Evolutionary conservation across 2,329 filamentous ascomycete species (phyloP).

Genomic region (Volutella citrinella): DNA sequence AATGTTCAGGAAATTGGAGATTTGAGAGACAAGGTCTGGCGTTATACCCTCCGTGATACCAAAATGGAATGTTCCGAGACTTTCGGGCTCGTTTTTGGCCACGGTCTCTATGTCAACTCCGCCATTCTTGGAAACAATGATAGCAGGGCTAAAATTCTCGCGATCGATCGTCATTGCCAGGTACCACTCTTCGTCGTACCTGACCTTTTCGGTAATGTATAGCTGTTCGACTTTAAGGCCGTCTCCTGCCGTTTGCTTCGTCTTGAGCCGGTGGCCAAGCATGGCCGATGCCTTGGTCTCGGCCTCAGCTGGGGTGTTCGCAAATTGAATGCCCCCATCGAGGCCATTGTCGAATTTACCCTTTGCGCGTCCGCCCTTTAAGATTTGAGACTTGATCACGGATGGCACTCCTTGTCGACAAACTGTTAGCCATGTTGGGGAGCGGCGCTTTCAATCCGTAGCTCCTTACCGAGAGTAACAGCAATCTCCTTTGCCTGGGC

Average conservation of each 20-base stretch:
- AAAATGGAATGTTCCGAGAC: conserved; percentile 19
- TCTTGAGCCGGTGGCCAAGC: conserved; percentile 14
- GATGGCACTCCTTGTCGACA: conserved; percentile 19
- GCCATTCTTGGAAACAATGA: conserved; percentile 28
- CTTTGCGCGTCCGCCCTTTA: conserved; percentile 13
- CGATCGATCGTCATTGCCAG: conserved; percentile 40
- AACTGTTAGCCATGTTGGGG: not conserved
- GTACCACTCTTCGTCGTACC: conserved; percentile 34
- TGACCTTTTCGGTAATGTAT: conserved; percentile 32
- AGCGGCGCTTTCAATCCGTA: too few species aligned
- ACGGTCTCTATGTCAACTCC: conserved; percentile 20
- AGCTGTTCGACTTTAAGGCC: conserved; percentile 28
- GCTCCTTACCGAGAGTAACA: conserved; percentile 21
- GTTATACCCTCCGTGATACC: conserved; percentile 25
- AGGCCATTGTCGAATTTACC: conserved; percentile 14
- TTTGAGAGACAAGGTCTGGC: conserved; percentile 13
- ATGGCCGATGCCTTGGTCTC: conserved; percentile 19
- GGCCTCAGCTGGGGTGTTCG: conserved; percentile 12
- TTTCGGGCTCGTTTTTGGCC: conserved; percentile 1
- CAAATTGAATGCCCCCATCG: conserved; percentile 8
- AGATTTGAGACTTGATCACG: conserved; percentile 24
- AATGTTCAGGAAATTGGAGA: conserved; percentile 6
- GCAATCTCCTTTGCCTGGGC: conserved; percentile 18
- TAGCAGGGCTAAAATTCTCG: conserved; percentile 30
- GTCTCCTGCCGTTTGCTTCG: conserved; percentile 2